Evolutionary conservation across 106 monocot species (phyloP), one percentile per base, ranked within the genome.

Genomic region (Dendrobium huoshanense): DNA sequence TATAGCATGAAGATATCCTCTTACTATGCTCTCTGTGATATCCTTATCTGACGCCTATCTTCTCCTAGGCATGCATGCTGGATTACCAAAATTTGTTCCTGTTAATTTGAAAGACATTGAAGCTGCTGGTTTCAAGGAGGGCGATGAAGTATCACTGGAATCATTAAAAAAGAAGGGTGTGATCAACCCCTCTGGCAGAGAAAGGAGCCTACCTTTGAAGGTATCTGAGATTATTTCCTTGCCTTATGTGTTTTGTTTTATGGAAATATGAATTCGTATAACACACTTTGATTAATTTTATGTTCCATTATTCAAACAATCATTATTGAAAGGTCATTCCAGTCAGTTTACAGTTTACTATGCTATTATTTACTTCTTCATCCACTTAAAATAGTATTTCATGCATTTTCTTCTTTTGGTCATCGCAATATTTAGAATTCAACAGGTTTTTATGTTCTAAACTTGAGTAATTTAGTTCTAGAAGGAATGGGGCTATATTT

Each of bases 141-240:
- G 94, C 24, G 97, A 98, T 78, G 97, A 92, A 79, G 74, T 98
- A 72, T 94, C 94, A 43, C 65, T 94, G n/a, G 94, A 92, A 75
- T 80, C 97, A 22, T 84, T 98, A 79, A 94, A 94, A 83, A 86
- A 85, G 51, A 92, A 40, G 67, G 86, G 97, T 61, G 84, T 98
- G 84, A 98, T 98, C 49, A 98, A 98, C 75, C 97, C 97, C 76
- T 94, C 97, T 78, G 97, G 97, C 41, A 89, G 94, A 83, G 97
- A 98, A 75, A 88, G 97, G 77, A 91, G 27, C 9, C 88, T 98
- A 67, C 97, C 97, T 40, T 78, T 98, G 44, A 98, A 98, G 92
- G 97, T 98, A 84, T 72, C 22, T 67, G 59, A 22, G 18, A 82
- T 47, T 54, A 17, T 56, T 78, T 78, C 44, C 17, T n/a, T 24